phyloP scores from a whole-genome alignment of 805 yeast genomes.

The Candida railenensis region DNA sequence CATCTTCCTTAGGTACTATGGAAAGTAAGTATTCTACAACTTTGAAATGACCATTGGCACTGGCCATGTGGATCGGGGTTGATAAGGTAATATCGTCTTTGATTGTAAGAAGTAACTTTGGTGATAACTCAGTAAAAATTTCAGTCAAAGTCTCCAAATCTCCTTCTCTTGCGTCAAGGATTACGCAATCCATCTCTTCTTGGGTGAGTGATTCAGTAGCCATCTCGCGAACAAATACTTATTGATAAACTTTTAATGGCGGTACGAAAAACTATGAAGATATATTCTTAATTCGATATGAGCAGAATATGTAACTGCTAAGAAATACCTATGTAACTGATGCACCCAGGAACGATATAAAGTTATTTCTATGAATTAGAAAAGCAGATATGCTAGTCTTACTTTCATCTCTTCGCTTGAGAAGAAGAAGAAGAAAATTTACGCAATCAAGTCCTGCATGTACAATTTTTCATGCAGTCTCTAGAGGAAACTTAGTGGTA shows the following conservation, averaged over 20 bases:
- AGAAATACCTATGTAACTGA: too few relatives aligned
- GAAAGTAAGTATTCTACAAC: conserved; percentile 60
- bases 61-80: conserved; percentile 91
- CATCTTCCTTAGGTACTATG: conserved; percentile 44
- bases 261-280: too few relatives aligned
- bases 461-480: too few relatives aligned
- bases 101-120: conserved; percentile 42
- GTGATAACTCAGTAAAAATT: conserved; percentile 59
- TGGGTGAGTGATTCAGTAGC: conserved; percentile 35
- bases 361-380: too few relatives aligned
- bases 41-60: conserved; percentile 87
- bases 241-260: too few relatives aligned
- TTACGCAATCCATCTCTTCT: conserved; percentile 80
- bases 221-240: too few relatives aligned
- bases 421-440: neutral
- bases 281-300: too few relatives aligned
- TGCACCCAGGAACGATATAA: too few relatives aligned
- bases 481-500: too few relatives aligned
- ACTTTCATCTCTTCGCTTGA: neutral
- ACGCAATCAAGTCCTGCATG: neutral
- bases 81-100: conserved; percentile 63
- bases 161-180: conserved; percentile 84
- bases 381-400: too few relatives aligned
- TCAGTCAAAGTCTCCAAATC: conserved; percentile 74
- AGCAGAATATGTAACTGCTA: too few relatives aligned